These are phyloP conservation scores for Euphrasia confusa DNA, from an alignment of 257 asterid genomes.

Conservation along the genomic window DNA sequence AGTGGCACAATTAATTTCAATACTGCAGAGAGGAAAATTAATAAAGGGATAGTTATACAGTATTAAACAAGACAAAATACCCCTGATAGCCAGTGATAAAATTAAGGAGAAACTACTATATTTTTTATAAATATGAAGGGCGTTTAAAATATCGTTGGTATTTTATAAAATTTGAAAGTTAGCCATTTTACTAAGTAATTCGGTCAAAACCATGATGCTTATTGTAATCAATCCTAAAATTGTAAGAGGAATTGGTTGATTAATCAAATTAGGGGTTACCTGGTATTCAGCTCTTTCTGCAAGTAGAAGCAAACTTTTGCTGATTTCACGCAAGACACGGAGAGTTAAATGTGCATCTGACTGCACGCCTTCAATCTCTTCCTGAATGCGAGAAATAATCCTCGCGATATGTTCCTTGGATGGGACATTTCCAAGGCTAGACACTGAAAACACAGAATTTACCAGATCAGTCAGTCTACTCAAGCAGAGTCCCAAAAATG, in stretches of 20 bases:
- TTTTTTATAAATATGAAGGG: too few species aligned
- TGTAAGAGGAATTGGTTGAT: background rate
- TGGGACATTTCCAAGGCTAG: constrained; percentile 85
- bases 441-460: constrained; percentile 76
- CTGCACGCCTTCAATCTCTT: constrained; percentile 93
- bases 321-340: constrained; percentile 79
- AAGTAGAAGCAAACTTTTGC: constrained; percentile 71
- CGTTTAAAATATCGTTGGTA: too few species aligned
- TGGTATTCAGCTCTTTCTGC: constrained; percentile 88
- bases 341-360: constrained; percentile 82
- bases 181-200: too few species aligned
- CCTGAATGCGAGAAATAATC: constrained; percentile 73
- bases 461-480: constrained; percentile 80
- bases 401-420: constrained; percentile 74
- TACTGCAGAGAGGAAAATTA: too few species aligned
- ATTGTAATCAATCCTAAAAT: too few species aligned
- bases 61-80: too few species aligned
- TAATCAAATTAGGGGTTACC: constrained; percentile 31
- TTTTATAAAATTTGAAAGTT: too few species aligned
- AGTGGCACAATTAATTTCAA: too few species aligned
- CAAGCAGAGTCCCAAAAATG: constrained; percentile 71
- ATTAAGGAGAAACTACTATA: too few species aligned
- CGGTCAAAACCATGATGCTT: too few species aligned
- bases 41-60: too few species aligned
- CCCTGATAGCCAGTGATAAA: too few species aligned